These are phyloP conservation scores for Amaranthus hypochondriacus DNA, from an alignment of 148 eudicot genomes.

Conservation along the genomic window DNA sequence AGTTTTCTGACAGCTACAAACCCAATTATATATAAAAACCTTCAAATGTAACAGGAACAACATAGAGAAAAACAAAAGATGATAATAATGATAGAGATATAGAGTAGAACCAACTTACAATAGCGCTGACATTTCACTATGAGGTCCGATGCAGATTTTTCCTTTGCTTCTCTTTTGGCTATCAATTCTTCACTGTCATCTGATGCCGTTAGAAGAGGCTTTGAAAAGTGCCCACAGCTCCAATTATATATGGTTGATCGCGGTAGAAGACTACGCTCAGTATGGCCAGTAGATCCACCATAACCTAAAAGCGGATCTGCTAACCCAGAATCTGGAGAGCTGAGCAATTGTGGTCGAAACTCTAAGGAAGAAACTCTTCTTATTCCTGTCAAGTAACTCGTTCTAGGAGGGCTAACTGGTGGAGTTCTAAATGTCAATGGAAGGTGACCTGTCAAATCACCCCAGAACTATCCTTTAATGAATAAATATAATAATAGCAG, in stretches of 20 bases:
- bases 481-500: background rate
- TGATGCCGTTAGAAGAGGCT: conserved; percentile 75
- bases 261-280: conserved; percentile 87
- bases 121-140: conserved; percentile 84
- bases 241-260: conserved; percentile 89
- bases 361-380: conserved; percentile 91
- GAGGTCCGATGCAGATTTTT: conserved; percentile 64
- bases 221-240: conserved; percentile 95
- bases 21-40: background rate
- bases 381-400: conserved; percentile 72
- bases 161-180: conserved; percentile 69
- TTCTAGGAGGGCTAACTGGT: conserved; percentile 94
- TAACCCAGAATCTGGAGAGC: conserved; percentile 77
- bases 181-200: conserved; percentile 75
- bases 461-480: conserved; percentile 13
- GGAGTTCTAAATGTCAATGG: conserved; percentile 90
- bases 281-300: conserved; percentile 45
- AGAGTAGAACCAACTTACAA: conserved; percentile 39
- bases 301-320: conserved; percentile 82
- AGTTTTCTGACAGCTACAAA: conserved; percentile 68
- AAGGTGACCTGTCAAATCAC: conserved; percentile 52
- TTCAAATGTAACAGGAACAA: background rate
- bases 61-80: conserved; percentile 1
- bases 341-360: conserved; percentile 71
- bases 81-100: background rate